Evolutionary conservation across 257 asterid species (phyloP), one percentile per base, ranked within the genome.

Genomic region (Knoxia roxburghii): DNA sequence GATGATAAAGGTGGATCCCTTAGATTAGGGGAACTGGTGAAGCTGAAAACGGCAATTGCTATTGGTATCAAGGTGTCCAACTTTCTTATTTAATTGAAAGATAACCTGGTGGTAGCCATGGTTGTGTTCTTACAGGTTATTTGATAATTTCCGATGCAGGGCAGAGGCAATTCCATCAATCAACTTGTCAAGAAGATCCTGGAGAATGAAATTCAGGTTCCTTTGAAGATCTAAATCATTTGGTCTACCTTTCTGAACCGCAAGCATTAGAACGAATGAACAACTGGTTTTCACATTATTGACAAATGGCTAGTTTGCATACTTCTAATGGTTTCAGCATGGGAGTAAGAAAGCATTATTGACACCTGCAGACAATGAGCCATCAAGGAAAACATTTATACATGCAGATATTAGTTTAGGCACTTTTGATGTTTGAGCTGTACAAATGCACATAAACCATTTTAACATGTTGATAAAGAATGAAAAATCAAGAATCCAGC

Each of bases 21-120:
- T 65, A 82, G 90, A 76, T 79, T 93, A 74, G 96, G 98, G 39
- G 88, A 88, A 77, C 74, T 93, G 62, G 72, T 93, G 21, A 88
- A 90, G 74, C 80, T 93, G 58, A 93, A 81, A 82, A 88, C 92
- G 54, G 86, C 97, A 60, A 88, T 90, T 43, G 84, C 96, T 67
- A 76, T 93, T 64, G 97, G 97, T 46, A 75, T 90, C 64, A 93
- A 90, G 95, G 97, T 86, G 62, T 27, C 20, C 9, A 30, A 5
- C 4, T 68, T 6, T 6, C 2, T 61, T n/a, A 35, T 48, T 61
- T 20, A 18, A 18, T 62, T 56, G 64, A 20, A 59, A 59, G 5
- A 8, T 35, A 26, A 2, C 9, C 12, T 40, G 1, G 9, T 20
- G 20, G 26, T 46, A 12, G 6, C 2, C 29, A 15, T 51, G 27